Evolutionary conservation across 2,329 filamentous ascomycete genomes (phyloP).

Genomic region (Penicillium hesseltinei): DNA sequence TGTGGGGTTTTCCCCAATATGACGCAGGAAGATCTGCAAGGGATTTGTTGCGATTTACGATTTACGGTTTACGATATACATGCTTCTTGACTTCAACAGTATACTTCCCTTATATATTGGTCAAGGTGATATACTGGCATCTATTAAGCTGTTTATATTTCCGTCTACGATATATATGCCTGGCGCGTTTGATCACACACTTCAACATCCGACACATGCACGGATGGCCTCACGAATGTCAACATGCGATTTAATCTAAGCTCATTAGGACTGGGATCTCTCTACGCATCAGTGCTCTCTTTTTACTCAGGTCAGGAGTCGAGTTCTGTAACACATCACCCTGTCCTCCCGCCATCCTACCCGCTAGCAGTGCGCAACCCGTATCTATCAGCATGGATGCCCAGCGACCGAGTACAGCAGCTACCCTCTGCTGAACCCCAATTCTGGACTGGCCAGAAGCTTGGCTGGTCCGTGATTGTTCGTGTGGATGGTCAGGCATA

Average conservation of each 20-base stretch:
- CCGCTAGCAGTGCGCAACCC: conserved; percentile 46
- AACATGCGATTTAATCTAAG: conserved; percentile 17
- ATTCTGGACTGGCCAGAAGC: conserved; percentile 45
- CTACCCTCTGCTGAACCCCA: conserved; percentile 41
- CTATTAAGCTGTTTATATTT: not conserved
- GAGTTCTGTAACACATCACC: conserved; percentile 20
- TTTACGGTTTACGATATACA: not conserved
- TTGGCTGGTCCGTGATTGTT: conserved; percentile 45
- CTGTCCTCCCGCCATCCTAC: conserved; percentile 43
- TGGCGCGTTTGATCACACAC: not conserved
- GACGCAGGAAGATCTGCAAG: conserved; percentile 5
- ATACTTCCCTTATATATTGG: not conserved
- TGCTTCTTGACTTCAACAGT: not conserved
- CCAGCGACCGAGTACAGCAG: conserved; percentile 37
- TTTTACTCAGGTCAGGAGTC: conserved; percentile 9
- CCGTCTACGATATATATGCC: not conserved
- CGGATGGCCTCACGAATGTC: not conserved
- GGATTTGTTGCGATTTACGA: not conserved
- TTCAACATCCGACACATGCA: not conserved
- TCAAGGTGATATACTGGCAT: not conserved
- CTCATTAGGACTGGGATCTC: conserved; percentile 22
- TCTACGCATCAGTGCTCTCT: conserved; percentile 23
- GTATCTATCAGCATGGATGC: conserved; percentile 47
- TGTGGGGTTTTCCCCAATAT: not conserved
- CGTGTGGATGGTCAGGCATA: conserved; percentile 43